Base-by-base conservation (phyloP, 208 protist genomes). In the Leishmania major region DNA sequence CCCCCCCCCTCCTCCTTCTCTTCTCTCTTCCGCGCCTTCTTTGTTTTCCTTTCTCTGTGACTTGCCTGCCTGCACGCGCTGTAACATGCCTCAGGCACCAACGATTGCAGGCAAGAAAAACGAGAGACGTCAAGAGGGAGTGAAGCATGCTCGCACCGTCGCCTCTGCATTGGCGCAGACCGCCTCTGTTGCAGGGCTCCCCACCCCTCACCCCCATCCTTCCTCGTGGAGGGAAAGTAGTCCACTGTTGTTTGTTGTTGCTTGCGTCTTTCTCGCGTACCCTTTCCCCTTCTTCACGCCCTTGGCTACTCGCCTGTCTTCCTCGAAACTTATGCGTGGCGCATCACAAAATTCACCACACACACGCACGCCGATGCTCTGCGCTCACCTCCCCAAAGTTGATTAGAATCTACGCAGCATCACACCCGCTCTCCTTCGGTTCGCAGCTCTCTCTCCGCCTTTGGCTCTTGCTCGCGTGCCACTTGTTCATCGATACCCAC, bases 361-460 rank as follows among this genome's bases (percentile, higher is more conserved):
- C 37, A 81, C 37, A 70, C 67, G 25, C 66, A 3, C 66, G 22
- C 8, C 31, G 25, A 47, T 47, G 66, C 40, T 47, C 37, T 72
- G 19, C 40, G 10, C 37, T 47, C 25, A 8, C 66, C 66, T 49
- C 37, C 40, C 37, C 37, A 72, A 31, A 22, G 45, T 25, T 53
- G 25, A 74, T 60, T 40, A 17, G 40, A 31, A n/a, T 78, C 31
- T 60, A 28, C 25, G 51, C 74, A 28, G 37, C n/a, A 59, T 64
- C 74, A 19, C 47, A 28, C 62, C 49, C 28, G 8, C 59, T 25
- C 28, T 4, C 72, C 75, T 15, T 28, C 37, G 17, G 17, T 28
- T 62, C 79, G 47, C 11, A 28, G 35, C 71, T 22, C 75, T 67
- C 45, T 47, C 59, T 55, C 80, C 60, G 37, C 31, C 51, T 45